These are phyloP conservation scores for Tuber calosporum DNA, from an alignment of 495 filamentous ascomycete species.

Conservation along the genomic window DNA sequence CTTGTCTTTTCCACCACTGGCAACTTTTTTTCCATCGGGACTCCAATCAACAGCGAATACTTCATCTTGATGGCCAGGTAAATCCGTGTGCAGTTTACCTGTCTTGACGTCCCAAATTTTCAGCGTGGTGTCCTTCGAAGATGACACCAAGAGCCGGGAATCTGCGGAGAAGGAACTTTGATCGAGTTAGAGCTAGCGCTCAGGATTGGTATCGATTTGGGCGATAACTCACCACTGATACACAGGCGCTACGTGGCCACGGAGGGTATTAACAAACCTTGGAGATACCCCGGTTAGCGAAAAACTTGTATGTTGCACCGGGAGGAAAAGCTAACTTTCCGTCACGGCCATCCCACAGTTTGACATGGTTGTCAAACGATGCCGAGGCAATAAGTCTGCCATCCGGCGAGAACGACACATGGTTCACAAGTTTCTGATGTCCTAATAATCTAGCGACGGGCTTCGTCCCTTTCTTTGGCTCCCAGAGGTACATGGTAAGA, in stretches of 20 bases:
- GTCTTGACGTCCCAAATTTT: constrained; percentile 89
- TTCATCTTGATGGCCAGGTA: constrained; percentile 91
- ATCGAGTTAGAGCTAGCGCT: background rate
- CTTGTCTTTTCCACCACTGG: constrained; percentile 90
- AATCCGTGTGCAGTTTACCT: constrained; percentile 69
- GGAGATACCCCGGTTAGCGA: constrained; percentile 4
- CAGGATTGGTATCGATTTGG: background rate
- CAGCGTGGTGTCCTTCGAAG: constrained; percentile 84
- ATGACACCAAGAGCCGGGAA: constrained; percentile 73
- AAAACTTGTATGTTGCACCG: background rate
- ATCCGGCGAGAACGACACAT: constrained; percentile 88
- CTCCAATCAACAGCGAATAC: constrained; percentile 92
- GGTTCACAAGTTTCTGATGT: constrained; percentile 94
- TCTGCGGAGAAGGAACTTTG: constrained; percentile 71
- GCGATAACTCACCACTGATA: constrained; percentile 56
- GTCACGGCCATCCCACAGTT: constrained; percentile 72
- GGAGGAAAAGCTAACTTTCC: constrained; percentile 45
- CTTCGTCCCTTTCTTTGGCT: constrained; percentile 69
- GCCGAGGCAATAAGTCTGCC: constrained; percentile 77
- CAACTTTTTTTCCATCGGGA: constrained; percentile 74
- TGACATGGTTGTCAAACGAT: constrained; percentile 87
- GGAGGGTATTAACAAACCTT: constrained; percentile 72
- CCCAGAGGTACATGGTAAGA: constrained; percentile 95
- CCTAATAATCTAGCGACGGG: constrained; percentile 80
- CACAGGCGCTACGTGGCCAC: constrained; percentile 88